Base-by-base conservation (phyloP, 768 basidiomycete species). In the Mycena maculata region DNA sequence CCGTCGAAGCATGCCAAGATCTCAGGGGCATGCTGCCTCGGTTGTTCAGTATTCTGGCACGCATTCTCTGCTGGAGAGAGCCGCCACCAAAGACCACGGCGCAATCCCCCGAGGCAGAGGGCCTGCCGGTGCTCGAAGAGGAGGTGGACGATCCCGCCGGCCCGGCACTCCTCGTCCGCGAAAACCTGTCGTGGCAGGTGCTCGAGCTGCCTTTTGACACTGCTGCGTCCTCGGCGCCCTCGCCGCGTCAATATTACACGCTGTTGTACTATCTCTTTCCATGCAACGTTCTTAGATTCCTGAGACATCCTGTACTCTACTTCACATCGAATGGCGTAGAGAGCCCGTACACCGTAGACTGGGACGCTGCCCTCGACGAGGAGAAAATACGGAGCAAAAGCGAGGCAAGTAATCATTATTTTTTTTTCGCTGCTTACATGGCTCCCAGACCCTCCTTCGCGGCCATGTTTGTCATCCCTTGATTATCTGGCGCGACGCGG, bases 211-310 rank as follows among this genome's bases (percentile, higher is more conserved):
- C 87, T 1, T 88, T 92, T 74, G 81, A 85, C 68, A 80, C 84
- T 12, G 82, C 82, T 1, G 76, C 82, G n/a, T 84, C 87, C 16
- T 77, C 81, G 30, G 79, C 87, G 2, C 92, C 93, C 20, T 86
- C 88, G 5, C 84, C 88, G 18, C 84, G 88, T 22, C 84, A 81
- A 47, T 93, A 87, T 73, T 95, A 95, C 79, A 90, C 90, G 2
- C 85, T 85, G 48, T 82, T 98, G 67, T 97, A 96, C 79, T 96
- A 94, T 72, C 87, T 96, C 52, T 98, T 94, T 81, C 96, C 96
- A 1, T 92, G 90, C 79, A 98, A 96, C 80, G 84, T 93, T 44
- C 81, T 97, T 63, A 86, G 85, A 59, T 98, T 98, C 77, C 78
- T 96, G 58, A 88, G 89, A 56, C 81, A 84, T 54, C 93, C 96